Evolutionary conservation across 2,329 filamentous ascomycete species (phyloP), one percentile per base, ranked within the genome.

Genomic region (Epichloe amarillans): DNA sequence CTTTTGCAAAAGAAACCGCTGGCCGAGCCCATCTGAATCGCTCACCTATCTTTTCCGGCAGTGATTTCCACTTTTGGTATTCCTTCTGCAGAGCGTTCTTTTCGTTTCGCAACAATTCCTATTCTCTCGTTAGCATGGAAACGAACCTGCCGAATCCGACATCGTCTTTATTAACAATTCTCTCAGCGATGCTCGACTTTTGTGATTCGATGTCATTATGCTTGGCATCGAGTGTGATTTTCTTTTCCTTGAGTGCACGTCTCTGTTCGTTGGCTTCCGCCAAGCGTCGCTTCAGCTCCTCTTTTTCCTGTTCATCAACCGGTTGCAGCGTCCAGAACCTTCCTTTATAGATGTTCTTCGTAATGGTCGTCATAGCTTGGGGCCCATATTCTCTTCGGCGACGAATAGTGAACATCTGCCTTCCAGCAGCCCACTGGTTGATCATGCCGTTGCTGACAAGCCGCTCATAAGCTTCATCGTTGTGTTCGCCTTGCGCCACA

Each of bases 331-430:
- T 89, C 82, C 93, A 96, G 60, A 77, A 79, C 37, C 63, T 70
- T 4, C 88, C 88, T 2, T 66, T 67, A 15, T 65, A 71, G 14
- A 96, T 69, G 50, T 71, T 71, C 37, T 73, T 77, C 14, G 85
- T 82, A 21, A 75, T 72, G 1, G 86, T 89, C 1, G 87, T 88
- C 46, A 79, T 79, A 14, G 84, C 88, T 46, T 75, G 71, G 2
- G 81, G 77, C 2, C 88, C 88, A 65, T 96, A 96, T 63, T 97
- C 91, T 56, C 73, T 76, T 46, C 91, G 82, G 15, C 86, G 80
- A 5, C 73, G 75, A 48, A 93, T 76, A 19, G 72, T 74, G 64
- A 86, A 90, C 8, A 66, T 69, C 47, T 81, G 76, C 15, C 69
- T 75, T 3, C 82, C 82, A 23, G 84, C 76, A n/a, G 87, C 80